Evolutionary conservation across 2,329 filamentous ascomycete species (phyloP).

Genomic region (Cladosporium cucumerinum): DNA sequence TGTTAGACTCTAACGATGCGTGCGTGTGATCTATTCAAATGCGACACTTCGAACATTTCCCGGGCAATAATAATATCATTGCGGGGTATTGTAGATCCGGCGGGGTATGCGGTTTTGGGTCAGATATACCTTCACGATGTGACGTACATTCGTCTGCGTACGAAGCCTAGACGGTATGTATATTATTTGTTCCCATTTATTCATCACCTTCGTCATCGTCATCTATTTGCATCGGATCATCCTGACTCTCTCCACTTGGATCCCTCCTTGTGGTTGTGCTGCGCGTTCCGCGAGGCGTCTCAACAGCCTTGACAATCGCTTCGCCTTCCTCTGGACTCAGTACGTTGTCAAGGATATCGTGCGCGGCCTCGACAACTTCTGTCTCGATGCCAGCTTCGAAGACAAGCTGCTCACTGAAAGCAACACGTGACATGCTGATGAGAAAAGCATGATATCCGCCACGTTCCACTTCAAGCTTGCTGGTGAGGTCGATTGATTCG

Average conservation of each 20-base stretch:
- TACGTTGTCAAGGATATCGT: conserved; percentile 74
- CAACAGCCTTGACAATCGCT: conserved; percentile 50
- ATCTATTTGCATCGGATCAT: conserved; percentile 12
- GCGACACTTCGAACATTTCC: neutral
- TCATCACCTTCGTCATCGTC: conserved; percentile 13
- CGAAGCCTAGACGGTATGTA: neutral
- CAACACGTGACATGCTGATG: conserved; percentile 75
- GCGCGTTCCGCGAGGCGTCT: conserved; percentile 32
- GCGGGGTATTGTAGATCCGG: conserved; percentile 11
- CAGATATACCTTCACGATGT: conserved; percentile 1
- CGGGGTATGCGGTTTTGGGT: neutral
- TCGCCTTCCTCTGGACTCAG: conserved; percentile 78
- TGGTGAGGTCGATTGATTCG: conserved; percentile 60
- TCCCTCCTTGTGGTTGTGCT: conserved; percentile 9
- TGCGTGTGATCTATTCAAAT: neutral
- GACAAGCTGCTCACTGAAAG: conserved; percentile 76
- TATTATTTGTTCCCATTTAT: neutral
- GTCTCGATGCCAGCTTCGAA: conserved; percentile 74
- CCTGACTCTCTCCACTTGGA: conserved; percentile 6
- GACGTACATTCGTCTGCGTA: neutral
- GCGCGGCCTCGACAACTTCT: conserved; percentile 75
- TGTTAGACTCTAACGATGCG: too few relatives aligned
- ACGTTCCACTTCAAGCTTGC: conserved; percentile 66
- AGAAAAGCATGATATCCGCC: conserved; percentile 80
- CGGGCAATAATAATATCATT: neutral